Percentiles rank a stretch among this genome's conserved stretches.
Conservation (phyloP, 78 protist species). For the Dictyostelium brefeldianum region DNA sequence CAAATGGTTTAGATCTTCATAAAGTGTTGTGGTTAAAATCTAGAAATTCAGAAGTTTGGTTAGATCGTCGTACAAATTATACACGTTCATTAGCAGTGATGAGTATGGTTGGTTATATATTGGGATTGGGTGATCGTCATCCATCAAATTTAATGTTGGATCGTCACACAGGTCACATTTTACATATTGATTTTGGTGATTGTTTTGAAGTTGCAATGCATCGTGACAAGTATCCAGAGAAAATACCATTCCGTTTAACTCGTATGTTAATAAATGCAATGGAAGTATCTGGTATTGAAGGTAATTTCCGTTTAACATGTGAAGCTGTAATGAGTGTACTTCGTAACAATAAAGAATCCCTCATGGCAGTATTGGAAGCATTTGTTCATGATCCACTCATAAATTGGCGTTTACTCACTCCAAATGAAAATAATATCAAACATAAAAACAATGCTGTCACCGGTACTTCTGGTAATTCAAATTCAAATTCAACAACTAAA, state of each 20-base stretch:
- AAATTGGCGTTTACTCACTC: conserved; percentile 97
- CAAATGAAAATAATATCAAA: conserved; percentile 47
- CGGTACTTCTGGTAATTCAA: neutral
- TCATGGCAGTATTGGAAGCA: conserved; percentile 99
- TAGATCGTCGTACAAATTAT: conserved; percentile 92
- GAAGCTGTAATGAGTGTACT: conserved; percentile 97
- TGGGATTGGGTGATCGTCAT: conserved; percentile 97
- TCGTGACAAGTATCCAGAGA: conserved; percentile 98
- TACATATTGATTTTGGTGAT: conserved; percentile 99
- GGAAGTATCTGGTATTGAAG: conserved; percentile 99
- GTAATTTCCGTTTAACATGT: conserved; percentile 97
- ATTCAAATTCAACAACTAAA: neutral
- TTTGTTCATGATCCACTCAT: conserved; percentile 99
- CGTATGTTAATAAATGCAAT: conserved; percentile 99
- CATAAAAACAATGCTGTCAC: conserved; percentile 10
- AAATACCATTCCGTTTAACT: conserved; percentile 99
- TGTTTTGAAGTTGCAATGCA: conserved; percentile 97
- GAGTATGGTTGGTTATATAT: conserved; percentile 95
- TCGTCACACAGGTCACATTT: conserved; percentile 90
- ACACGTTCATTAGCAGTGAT: conserved; percentile 97
- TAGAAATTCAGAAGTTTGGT: conserved; percentile 92
- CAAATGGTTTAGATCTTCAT: conserved; percentile 97
- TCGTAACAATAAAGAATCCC: conserved; percentile 94
- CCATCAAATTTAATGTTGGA: conserved; percentile 93
- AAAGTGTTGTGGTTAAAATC: conserved; percentile 95